Conservation (phyloP, 164 flowering plant species). For the Kalanchoe fedtschenkoi region DNA sequence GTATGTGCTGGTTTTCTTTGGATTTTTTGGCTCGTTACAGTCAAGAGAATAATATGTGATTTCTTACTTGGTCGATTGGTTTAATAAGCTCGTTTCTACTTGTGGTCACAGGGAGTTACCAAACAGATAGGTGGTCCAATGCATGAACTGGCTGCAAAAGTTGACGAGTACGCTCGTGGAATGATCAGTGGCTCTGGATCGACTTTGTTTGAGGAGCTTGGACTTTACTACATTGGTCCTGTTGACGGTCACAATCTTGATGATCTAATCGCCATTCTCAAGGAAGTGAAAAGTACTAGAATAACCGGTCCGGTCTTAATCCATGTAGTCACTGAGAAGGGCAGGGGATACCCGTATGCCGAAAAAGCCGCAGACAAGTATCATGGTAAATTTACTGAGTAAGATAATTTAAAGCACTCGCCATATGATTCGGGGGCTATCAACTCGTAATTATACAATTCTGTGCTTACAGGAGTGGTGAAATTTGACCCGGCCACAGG, state of each 20-base stretch:
- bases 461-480: conserved; percentile 52
- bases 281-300: conserved; percentile 72
- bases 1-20: conserved; percentile 6
- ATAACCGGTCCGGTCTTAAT: conserved; percentile 88
- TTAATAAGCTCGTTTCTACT: not conserved
- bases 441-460: not conserved
- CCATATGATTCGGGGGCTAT: not conserved
- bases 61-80: not conserved
- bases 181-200: conserved; percentile 96
- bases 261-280: conserved; percentile 76
- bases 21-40: not conserved
- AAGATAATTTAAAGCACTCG: not conserved
- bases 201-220: conserved; percentile 89
- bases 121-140: conserved; percentile 81
- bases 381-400: conserved; percentile 48
- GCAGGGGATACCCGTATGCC: conserved; percentile 92
- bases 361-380: conserved; percentile 93
- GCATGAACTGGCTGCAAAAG: conserved; percentile 90
- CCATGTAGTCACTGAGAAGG: conserved; percentile 95
- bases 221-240: conserved; percentile 94
- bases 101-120: conserved; percentile 68
- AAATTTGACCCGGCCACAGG: conserved; percentile 96
- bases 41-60: not conserved
- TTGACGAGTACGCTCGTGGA: conserved; percentile 95
- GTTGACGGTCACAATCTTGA: conserved; percentile 93